Percentiles rank a stretch among this genome's conserved stretches.
Conservation (phyloP, 495 filamentous ascomycete genomes). For the Chlorociboria aeruginascens region DNA sequence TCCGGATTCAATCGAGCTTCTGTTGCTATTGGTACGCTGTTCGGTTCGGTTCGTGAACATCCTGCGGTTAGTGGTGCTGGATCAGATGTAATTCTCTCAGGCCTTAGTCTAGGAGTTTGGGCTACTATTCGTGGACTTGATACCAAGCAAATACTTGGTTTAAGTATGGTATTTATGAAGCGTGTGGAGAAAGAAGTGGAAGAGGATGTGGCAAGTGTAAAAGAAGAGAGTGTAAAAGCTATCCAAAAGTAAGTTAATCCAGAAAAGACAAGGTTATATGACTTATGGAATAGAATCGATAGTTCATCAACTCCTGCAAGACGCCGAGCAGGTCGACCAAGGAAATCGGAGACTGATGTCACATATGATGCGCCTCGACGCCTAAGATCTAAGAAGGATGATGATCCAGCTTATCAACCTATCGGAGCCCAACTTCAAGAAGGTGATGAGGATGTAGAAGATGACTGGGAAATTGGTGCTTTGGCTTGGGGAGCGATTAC, state of each 20-base stretch:
- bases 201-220: conserved; percentile 1
- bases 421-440: conserved; percentile 15
- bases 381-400: neutral
- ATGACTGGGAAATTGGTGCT: conserved; percentile 34
- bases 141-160: conserved; percentile 25
- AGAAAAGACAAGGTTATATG: neutral
- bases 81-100: conserved; percentile 38
- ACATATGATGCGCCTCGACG: conserved; percentile 21
- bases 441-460: conserved; percentile 17
- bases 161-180: neutral
- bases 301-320: neutral
- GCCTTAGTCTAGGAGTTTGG: conserved; percentile 40
- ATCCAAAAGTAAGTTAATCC: neutral
- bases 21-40: conserved; percentile 26
- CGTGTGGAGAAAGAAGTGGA: conserved; percentile 4
- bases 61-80: conserved; percentile 36
- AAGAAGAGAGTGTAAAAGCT: conserved; percentile 12
- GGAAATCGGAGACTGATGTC: conserved; percentile 2
- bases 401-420: conserved; percentile 14
- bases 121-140: conserved; percentile 36
- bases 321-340: conserved; percentile 1
- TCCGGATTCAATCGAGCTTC: conserved; percentile 28
- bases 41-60: conserved; percentile 30
- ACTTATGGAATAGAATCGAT: neutral
- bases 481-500: conserved; percentile 32